Evolutionary conservation across 129 eudicot genomes (phyloP), one percentile per base, ranked within the genome.

Genomic region (Lonicera japonica): DNA sequence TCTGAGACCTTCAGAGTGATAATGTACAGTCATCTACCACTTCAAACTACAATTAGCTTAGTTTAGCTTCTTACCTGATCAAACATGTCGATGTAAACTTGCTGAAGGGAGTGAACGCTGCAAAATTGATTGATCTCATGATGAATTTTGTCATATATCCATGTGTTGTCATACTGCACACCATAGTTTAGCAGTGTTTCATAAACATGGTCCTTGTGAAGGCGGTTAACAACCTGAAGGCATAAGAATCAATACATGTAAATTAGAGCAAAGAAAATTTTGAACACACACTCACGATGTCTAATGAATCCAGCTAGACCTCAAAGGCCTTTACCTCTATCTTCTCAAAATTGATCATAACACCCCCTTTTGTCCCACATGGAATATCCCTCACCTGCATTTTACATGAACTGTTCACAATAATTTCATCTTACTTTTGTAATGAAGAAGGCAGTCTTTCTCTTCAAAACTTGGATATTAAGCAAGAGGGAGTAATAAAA

Each of bases 351-450:
- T 72, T 87, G 72, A 78, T 91, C 98, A 91, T 80, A 60, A 91
- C 98, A 54, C 98, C 98, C 0, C 98, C 98, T 82, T 91, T 91
- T 73, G 96, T 91, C 57, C 97, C 96, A 68, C 97, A 91, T 52
- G 97, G 97, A 22, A 91, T 87, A 78, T 91, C 90, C 73, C 97
- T 82, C 61, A 91, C 97, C 97, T 87, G 76, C 79, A 79, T 51
- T 58, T 25, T n/a, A 72, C 36, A 66, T 10, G 13, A 58, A 29
- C 5, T 50, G 22, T 5, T 25, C 38, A 45, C 24, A 52, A 25
- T 60, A 22, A 4, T 38, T 38, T 38, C 10, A 38, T 38, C 43
- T 10, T 8, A 43, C 13, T 43, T 10, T 3, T 8, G 16, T 43
- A 43, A 43, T 10, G 50, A 43, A 43, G 50, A 43, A 43, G 13